phyloP scores from a whole-genome alignment of 2,329 filamentous ascomycete genomes.

The Penicillium sp. region DNA sequence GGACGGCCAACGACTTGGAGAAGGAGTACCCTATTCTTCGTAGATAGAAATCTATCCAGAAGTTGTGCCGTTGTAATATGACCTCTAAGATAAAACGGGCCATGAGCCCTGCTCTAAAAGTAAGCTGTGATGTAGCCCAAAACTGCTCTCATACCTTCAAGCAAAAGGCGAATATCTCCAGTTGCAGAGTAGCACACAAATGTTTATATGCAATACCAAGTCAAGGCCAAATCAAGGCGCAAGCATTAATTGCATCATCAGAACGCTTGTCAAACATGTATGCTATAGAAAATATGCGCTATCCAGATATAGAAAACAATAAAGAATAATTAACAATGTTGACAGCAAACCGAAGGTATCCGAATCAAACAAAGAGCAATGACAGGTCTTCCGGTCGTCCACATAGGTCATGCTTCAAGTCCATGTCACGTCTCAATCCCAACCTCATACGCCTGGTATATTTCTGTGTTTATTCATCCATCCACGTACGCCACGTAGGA shows the following conservation, averaged over 20 bases:
- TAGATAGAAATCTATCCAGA: no score
- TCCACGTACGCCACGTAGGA: background rate
- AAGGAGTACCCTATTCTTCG: no score
- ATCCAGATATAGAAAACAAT: background rate
- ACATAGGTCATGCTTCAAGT: conserved; percentile 6
- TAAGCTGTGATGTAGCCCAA: no score
- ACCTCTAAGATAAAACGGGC: no score
- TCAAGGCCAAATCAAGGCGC: background rate
- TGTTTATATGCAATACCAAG: background rate
- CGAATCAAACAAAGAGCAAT: background rate
- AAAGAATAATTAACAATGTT: background rate
- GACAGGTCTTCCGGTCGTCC: background rate
- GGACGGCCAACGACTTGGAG: background rate
- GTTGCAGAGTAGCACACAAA: no score
- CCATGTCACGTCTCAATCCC: background rate
- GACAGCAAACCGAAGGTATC: background rate
- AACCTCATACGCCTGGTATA: conserved; percentile 10
- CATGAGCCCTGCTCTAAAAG: no score
- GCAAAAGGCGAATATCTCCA: no score
- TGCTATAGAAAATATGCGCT: background rate
- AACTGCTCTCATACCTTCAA: no score
- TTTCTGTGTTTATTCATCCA: background rate
- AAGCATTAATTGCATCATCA: background rate
- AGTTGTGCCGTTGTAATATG: no score
- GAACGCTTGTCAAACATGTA: background rate